Conservation (phyloP, 1,284 basidiomycete species). For the Agaricales sp. region DNA sequence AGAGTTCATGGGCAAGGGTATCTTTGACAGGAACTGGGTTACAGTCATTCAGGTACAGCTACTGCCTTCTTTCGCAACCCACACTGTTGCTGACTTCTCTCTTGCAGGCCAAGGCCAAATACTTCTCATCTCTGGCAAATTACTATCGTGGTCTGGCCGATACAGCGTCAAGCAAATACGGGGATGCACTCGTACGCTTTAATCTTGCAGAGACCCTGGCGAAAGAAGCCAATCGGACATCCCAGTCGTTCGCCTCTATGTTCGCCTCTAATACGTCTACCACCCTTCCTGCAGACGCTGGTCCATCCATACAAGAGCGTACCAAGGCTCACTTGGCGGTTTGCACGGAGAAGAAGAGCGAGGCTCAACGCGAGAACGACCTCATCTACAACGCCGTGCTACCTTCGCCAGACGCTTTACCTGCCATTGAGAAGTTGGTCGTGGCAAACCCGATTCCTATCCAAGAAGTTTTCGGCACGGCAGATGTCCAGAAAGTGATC, state of each 20-base stretch:
- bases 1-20: conserved; percentile 91
- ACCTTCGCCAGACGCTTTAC: conserved; percentile 73
- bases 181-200: conserved; percentile 78
- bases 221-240: conserved; percentile 74
- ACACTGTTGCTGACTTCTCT: conserved; percentile 5
- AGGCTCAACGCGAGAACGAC: conserved; percentile 88
- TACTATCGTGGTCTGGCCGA: conserved; percentile 84
- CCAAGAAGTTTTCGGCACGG: conserved; percentile 86
- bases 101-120: conserved; percentile 78
- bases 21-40: conserved; percentile 95
- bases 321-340: conserved; percentile 77
- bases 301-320: conserved; percentile 68
- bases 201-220: conserved; percentile 72
- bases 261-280: conserved; percentile 70
- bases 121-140: conserved; percentile 81
- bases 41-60: conserved; percentile 64
- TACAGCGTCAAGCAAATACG: conserved; percentile 69
- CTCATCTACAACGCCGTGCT: conserved; percentile 96
- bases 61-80: background rate
- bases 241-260: conserved; percentile 61
- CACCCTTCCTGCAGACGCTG: conserved; percentile 85
- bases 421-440: conserved; percentile 69
- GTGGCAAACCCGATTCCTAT: conserved; percentile 81
- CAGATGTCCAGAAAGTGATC: conserved; percentile 92
- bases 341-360: conserved; percentile 66